A percentile compares a stretch with the other conserved stretches of the same genome.
Conservation (phyloP, 2,329 filamentous ascomycete genomes). For the Neofusicoccum cordaticola region DNA sequence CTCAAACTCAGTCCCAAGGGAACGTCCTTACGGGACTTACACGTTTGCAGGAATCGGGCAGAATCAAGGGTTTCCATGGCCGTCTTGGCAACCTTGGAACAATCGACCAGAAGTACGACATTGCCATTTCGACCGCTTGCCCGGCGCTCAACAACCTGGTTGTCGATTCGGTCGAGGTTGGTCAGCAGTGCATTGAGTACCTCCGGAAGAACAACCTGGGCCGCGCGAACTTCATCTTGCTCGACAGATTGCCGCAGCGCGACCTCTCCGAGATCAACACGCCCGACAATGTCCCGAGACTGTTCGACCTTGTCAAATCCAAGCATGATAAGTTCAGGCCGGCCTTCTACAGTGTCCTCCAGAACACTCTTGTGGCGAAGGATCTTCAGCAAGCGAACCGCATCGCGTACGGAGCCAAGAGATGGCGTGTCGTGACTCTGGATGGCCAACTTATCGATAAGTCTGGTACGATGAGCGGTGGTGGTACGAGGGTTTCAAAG, state of each 20-base stretch:
- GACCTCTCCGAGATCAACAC: constrained; percentile 80
- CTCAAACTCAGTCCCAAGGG: constrained; percentile 86
- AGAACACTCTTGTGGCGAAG: constrained; percentile 89
- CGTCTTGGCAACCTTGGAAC: constrained; percentile 89
- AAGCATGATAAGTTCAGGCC: constrained; percentile 84
- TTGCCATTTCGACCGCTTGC: constrained; percentile 97
- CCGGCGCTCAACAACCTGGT: constrained; percentile 92
- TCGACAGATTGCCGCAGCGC: constrained; percentile 78
- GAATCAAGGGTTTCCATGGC: constrained; percentile 96
- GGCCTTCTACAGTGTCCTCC: constrained; percentile 92
- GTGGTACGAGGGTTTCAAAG: constrained; percentile 83
- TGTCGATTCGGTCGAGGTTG: constrained; percentile 91
- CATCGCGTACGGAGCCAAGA: constrained; percentile 87
- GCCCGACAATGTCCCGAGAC: constrained; percentile 83
- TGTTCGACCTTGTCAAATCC: constrained; percentile 89
- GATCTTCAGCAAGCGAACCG: constrained; percentile 95
- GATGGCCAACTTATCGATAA: constrained; percentile 96
- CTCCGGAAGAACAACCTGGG: constrained; percentile 96
- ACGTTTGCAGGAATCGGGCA: constrained; percentile 91
- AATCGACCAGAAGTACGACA: constrained; percentile 90
- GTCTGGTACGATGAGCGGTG: constrained; percentile 97
- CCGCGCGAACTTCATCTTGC: constrained; percentile 92
- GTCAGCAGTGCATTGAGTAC: constrained; percentile 97
- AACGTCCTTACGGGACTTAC: constrained; percentile 90
- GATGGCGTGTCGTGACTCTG: constrained; percentile 95